Evolutionary conservation across 106 monocot genomes (phyloP).

Genomic region (Dendrobium huoshanense): DNA sequence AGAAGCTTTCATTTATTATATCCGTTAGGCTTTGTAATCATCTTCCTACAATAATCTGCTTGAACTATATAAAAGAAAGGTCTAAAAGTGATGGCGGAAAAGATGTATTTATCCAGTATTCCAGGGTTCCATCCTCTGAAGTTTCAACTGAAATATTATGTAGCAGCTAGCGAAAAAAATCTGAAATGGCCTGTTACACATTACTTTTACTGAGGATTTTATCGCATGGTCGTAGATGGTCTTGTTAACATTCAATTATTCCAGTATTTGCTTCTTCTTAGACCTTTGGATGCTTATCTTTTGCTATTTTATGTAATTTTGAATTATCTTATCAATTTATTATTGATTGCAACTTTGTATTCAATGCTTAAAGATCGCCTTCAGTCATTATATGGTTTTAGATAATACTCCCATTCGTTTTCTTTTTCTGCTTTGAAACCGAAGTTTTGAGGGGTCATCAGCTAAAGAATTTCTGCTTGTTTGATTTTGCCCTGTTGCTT

Average conservation of each 20-base stretch:
- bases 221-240: neutral
- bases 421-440: no score
- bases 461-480: no score
- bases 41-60: neutral
- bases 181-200: neutral
- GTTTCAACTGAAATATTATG: neutral
- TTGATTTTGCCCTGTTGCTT: no score
- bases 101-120: neutral
- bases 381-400: no score
- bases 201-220: neutral
- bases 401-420: no score
- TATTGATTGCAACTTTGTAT: no score
- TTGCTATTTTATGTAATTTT: neutral
- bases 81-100: neutral
- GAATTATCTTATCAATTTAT: no score
- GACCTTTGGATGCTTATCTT: neutral
- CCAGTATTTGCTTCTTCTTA: neutral
- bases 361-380: no score
- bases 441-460: no score
- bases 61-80: neutral
- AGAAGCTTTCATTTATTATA: neutral
- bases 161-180: neutral
- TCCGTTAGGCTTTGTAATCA: neutral
- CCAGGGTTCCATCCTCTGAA: neutral
- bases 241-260: neutral